phyloP scores from a whole-genome alignment of 352 stramenopile genomes.

The Phytophthora palmivora region DNA sequence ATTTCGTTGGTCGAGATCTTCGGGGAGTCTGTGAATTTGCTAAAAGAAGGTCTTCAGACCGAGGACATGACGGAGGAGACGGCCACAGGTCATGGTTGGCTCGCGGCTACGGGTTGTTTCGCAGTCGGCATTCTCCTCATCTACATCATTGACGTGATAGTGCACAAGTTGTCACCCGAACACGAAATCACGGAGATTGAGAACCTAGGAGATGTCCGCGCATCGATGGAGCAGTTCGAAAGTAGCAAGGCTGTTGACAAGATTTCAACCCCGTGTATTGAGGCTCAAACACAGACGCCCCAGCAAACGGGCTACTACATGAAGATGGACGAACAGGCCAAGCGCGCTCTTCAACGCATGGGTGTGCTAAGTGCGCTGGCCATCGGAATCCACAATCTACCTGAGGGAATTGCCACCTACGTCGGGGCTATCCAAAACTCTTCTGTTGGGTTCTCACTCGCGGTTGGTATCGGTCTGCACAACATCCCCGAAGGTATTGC shows the following conservation, averaged over 20 bases:
- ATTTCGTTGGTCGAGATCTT: conserved; percentile 21
- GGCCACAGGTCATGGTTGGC: conserved; percentile 12
- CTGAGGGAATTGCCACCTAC: too few relatives aligned
- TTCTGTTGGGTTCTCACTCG: too few relatives aligned
- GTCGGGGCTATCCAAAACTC: too few relatives aligned
- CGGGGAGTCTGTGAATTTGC: conserved; percentile 18
- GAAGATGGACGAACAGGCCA: conserved; percentile 41
- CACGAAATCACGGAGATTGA: conserved; percentile 3
- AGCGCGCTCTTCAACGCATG: conserved; percentile 71
- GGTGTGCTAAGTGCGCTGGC: conserved; percentile 91
- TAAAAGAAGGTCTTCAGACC: conserved; percentile 10
- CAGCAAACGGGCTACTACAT: conserved; percentile 3
- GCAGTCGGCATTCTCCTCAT: conserved; percentile 11
- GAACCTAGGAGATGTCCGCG: conserved; percentile 29
- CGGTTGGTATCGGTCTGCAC: too few relatives aligned
- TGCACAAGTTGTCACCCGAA: conserved; percentile 13
- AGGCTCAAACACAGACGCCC: conserved; percentile 13
- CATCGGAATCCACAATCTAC: conserved; percentile 95
- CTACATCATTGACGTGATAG: conserved; percentile 14
- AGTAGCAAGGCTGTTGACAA: conserved; percentile 14
- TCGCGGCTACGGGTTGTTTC: conserved; percentile 12
- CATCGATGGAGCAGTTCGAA: conserved; percentile 24
- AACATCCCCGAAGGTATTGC: conserved; percentile 52
- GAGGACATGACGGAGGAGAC: conserved; percentile 20
- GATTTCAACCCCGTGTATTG: conserved; percentile 17